phyloP scores from a whole-genome alignment of 768 basidiomycete genomes.

The Strobilomyces echinocephalus region DNA sequence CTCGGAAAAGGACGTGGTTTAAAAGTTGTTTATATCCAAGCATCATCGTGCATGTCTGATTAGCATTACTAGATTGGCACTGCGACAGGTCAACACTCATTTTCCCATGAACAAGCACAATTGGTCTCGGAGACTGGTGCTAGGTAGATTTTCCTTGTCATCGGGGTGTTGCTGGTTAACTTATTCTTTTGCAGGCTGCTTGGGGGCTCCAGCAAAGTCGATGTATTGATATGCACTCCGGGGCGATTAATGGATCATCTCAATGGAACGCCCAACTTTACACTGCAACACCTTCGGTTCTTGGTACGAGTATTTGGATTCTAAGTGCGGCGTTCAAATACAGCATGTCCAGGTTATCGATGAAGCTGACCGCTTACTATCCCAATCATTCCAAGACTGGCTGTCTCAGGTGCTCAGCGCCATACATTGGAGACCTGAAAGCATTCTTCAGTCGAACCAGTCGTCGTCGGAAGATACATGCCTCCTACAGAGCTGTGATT shows the following conservation, averaged over 20 bases:
- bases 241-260: conserved; percentile 94
- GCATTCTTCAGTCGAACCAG: neutral
- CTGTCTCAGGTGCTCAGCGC: conserved; percentile 78
- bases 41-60: neutral
- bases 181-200: conserved; percentile 46
- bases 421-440: conserved; percentile 41
- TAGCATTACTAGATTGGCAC: conserved; percentile 51
- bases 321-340: neutral
- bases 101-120: conserved; percentile 83
- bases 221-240: conserved; percentile 93
- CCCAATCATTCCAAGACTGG: conserved; percentile 97
- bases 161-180: neutral
- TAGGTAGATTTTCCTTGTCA: conserved; percentile 37
- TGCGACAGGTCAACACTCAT: conserved; percentile 92
- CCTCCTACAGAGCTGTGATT: conserved; percentile 29
- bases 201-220: conserved; percentile 88
- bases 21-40: conserved; percentile 46
- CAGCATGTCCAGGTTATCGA: conserved; percentile 71
- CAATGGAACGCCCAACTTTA: conserved; percentile 81
- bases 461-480: conserved; percentile 3
- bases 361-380: conserved; percentile 93
- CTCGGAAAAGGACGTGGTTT: conserved; percentile 81
- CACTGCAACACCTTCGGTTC: conserved; percentile 92
- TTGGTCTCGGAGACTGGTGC: conserved; percentile 58
- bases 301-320: conserved; percentile 50